Evolutionary conservation across 2,329 filamentous ascomycete species (phyloP).

Genomic region (Pochonia chlamydosporia): DNA sequence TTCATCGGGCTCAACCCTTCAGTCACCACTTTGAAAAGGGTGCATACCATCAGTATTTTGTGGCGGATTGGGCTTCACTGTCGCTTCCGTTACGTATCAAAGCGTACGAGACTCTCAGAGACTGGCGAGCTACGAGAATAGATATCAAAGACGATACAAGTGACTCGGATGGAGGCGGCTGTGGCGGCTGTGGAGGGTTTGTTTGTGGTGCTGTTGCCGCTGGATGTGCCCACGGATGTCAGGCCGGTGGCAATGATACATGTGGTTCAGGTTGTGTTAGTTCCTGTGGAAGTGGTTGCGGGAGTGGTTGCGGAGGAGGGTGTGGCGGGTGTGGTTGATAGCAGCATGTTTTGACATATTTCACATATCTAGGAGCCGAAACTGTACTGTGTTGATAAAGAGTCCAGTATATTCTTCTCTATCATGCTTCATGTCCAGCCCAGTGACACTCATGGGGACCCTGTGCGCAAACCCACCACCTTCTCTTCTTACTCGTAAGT

Average conservation of each 20-base stretch:
- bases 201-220: slow-evolving; percentile 12
- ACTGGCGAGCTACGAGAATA: slow-evolving; percentile 13
- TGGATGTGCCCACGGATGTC: slow-evolving; percentile 13
- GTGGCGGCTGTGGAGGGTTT: slow-evolving; percentile 11
- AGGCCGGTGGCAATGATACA: slow-evolving; percentile 9
- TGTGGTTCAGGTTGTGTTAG: slow-evolving; percentile 18
- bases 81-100: slow-evolving; percentile 12
- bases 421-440: slow-evolving; percentile 12
- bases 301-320: no score
- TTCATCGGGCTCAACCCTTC: slow-evolving; percentile 35
- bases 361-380: no score
- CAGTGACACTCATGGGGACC: slow-evolving; percentile 13
- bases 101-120: slow-evolving; percentile 19
- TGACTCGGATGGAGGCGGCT: slow-evolving; percentile 8
- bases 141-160: slow-evolving; percentile 9
- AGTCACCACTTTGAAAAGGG: slow-evolving; percentile 32
- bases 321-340: slow-evolving; percentile 16
- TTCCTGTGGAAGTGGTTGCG: slow-evolving; percentile 6
- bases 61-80: slow-evolving; percentile 20
- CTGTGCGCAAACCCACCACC: slow-evolving; percentile 13
- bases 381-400: no score
- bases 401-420: no score
- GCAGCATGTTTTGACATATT: no score
- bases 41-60: slow-evolving; percentile 21
- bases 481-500: slow-evolving; percentile 4